Evolutionary conservation across 1,284 basidiomycete species (phyloP).

Genomic region (Cystobasidium sp.): DNA sequence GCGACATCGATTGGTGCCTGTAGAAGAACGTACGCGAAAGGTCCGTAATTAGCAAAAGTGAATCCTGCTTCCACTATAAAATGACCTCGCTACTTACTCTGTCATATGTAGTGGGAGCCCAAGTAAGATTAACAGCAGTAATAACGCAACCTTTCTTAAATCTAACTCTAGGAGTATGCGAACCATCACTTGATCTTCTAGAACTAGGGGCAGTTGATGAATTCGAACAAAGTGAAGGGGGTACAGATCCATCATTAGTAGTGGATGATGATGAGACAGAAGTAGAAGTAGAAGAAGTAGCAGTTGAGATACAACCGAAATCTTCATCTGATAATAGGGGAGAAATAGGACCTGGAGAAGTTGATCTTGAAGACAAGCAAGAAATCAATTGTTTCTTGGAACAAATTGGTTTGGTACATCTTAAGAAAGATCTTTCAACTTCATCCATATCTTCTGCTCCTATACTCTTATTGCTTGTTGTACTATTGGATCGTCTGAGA

Average conservation of each 20-base stretch:
- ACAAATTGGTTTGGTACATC: constrained; percentile 33
- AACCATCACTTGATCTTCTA: constrained; percentile 22
- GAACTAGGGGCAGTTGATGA: constrained; percentile 14
- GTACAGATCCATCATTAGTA: not conserved
- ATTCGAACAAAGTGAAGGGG: not conserved
- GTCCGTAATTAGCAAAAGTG: not conserved
- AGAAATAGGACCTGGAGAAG: constrained; percentile 40
- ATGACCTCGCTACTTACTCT: constrained; percentile 17
- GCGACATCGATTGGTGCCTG: constrained; percentile 43
- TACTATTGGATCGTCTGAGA: not conserved
- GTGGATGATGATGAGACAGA: not conserved
- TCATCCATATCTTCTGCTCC: constrained; percentile 26
- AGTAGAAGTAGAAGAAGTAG: not conserved
- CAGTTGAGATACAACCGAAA: constrained; percentile 17
- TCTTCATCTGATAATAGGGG: constrained; percentile 42
- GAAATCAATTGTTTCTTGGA: constrained; percentile 34
- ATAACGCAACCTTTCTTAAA: constrained; percentile 44
- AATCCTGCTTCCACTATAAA: not conserved
- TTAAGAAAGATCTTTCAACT: constrained; percentile 37
- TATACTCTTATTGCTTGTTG: not conserved
- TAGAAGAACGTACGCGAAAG: not conserved
- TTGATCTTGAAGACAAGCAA: constrained; percentile 32
- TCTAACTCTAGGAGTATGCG: constrained; percentile 28
- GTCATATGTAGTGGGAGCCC: constrained; percentile 39
- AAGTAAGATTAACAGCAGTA: constrained; percentile 40